phyloP scores from a whole-genome alignment of 768 basidiomycete genomes.

The Lactarius pseudohatsudake region DNA sequence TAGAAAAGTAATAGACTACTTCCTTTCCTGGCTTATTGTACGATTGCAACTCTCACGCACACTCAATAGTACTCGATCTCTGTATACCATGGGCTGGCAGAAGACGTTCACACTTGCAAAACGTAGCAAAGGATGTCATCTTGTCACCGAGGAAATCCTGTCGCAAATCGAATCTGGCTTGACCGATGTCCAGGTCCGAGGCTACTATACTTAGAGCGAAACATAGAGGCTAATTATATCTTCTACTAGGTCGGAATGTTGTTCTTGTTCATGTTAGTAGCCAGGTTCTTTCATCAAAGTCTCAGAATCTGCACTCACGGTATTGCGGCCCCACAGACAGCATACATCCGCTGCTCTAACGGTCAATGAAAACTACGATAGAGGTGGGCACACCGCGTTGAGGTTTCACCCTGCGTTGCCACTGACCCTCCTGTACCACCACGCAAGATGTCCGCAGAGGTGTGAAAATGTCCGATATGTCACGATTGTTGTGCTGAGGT shows the following conservation, averaged over 20 bases:
- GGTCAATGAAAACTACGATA: conserved; percentile 88
- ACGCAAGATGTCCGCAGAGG: conserved; percentile 46
- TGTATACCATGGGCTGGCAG: conserved; percentile 78
- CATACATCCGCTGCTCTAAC: conserved; percentile 81
- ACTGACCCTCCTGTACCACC: neutral
- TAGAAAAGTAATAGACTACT: neutral
- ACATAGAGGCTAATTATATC: conserved; percentile 4
- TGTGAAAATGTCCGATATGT: conserved; percentile 26
- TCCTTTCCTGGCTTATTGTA: neutral
- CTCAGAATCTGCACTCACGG: neutral
- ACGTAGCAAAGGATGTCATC: conserved; percentile 67
- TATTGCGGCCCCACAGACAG: conserved; percentile 40
- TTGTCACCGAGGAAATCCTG: conserved; percentile 77
- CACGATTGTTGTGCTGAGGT: conserved; percentile 34
- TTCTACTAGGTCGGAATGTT: conserved; percentile 77
- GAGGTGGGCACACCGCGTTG: conserved; percentile 44
- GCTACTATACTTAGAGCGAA: conserved; percentile 17
- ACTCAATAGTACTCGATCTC: neutral
- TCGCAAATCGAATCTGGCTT: conserved; percentile 68
- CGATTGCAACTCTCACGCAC: neutral
- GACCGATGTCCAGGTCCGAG: conserved; percentile 56
- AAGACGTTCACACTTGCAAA: conserved; percentile 69
- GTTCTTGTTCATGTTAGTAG: conserved; percentile 81
- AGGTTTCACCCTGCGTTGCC: neutral
- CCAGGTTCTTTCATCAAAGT: neutral